Conservation (phyloP, 2,329 filamentous ascomycete species). For the Penicillium sp. region DNA sequence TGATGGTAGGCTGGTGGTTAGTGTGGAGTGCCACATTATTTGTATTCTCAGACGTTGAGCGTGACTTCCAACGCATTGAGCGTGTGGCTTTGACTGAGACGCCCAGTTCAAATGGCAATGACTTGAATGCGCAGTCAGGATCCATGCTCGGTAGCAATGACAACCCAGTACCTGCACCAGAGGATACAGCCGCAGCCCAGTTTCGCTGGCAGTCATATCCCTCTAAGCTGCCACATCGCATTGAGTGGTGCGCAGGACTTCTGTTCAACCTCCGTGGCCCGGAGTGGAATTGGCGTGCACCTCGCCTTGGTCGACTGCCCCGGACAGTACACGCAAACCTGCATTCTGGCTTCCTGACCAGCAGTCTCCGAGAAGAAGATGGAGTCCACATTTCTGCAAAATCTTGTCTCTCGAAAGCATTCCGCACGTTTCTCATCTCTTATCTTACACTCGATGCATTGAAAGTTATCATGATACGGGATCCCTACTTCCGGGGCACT, state of each 20-base stretch:
- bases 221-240: conserved; percentile 49
- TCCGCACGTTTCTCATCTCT: conserved; percentile 51
- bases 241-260: conserved; percentile 60
- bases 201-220: conserved; percentile 59
- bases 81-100: conserved; percentile 19
- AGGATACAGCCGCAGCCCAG: not conserved
- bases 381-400: conserved; percentile 43
- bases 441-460: conserved; percentile 71
- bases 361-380: conserved; percentile 15
- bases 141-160: not conserved
- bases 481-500: conserved; percentile 72
- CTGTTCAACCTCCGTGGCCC: conserved; percentile 60
- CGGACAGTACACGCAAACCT: conserved; percentile 27
- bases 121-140: not conserved
- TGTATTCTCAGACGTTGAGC: conserved; percentile 56
- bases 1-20: conserved; percentile 55
- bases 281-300: conserved; percentile 60
- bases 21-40: conserved; percentile 56
- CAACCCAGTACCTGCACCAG: not conserved
- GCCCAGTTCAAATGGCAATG: not conserved
- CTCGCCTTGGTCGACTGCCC: conserved; percentile 43
- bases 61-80: conserved; percentile 58
- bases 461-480: conserved; percentile 68
- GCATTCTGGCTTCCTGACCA: conserved; percentile 11
- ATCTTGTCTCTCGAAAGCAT: conserved; percentile 48